Percentiles rank a stretch among this genome's conserved stretches.
These are phyloP conservation scores for Trichoderma sp. DNA, from an alignment of 2,329 filamentous ascomycete species.

Conservation along the genomic window DNA sequence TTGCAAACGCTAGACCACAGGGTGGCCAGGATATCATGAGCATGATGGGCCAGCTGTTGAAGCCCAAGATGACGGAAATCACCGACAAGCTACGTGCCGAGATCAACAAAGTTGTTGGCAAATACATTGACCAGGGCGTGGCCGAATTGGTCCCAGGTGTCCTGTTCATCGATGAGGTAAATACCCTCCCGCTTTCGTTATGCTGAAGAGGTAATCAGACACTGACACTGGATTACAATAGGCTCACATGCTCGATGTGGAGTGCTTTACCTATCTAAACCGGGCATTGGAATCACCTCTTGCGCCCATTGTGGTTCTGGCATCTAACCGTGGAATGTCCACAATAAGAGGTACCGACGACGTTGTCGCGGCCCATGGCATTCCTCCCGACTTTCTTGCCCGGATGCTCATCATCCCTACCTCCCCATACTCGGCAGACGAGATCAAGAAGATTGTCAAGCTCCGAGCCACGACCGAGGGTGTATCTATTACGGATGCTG, in stretches of 20 bases:
- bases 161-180: constrained; percentile 96
- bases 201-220: constrained; percentile 1
- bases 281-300: constrained; percentile 93
- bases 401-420: constrained; percentile 96
- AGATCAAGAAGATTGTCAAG: constrained; percentile 89
- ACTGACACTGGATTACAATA: constrained; percentile 37
- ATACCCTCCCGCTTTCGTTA: background rate
- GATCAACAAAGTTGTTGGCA: constrained; percentile 99
- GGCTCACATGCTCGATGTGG: constrained; percentile 99
- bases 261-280: constrained; percentile 99
- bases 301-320: constrained; percentile 94
- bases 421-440: constrained; percentile 78
- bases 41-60: constrained; percentile 99
- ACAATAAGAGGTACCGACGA: constrained; percentile 84
- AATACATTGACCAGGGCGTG: constrained; percentile 97
- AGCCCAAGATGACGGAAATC: constrained; percentile 99
- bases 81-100: constrained; percentile 93
- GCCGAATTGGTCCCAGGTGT: constrained; percentile 98
- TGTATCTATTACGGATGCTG: constrained; percentile 73
- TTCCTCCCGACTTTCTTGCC: constrained; percentile 88
- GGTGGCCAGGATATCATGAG: constrained; percentile 99
- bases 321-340: constrained; percentile 92
- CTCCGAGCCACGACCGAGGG: constrained; percentile 80
- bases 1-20: constrained; percentile 91
- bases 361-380: constrained; percentile 83